phyloP scores from a whole-genome alignment of 108 stramenopile genomes.

The Fragilariopsis cylindrus region DNA sequence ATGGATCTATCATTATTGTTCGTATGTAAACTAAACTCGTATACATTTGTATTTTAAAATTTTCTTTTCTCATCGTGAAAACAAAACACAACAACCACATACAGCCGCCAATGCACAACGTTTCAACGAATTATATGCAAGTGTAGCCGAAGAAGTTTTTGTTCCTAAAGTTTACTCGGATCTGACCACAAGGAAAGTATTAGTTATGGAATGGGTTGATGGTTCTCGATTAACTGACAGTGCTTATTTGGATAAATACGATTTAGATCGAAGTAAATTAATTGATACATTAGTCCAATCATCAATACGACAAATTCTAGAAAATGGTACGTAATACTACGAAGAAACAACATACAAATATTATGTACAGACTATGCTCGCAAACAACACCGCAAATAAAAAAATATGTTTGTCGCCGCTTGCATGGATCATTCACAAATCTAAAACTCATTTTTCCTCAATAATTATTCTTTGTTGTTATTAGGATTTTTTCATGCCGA shows the following conservation, averaged over 20 bases:
- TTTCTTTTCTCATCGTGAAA: too few species aligned
- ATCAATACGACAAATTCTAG: conserved; percentile 90
- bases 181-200: conserved; percentile 86
- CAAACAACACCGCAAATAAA: too few species aligned
- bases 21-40: too few species aligned
- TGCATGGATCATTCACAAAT: conserved; percentile 27
- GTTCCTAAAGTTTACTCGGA: conserved; percentile 93
- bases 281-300: conserved; percentile 95
- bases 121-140: conserved; percentile 92
- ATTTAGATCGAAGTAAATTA: conserved; percentile 73
- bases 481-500: conserved; percentile 21
- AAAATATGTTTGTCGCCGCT: conserved; percentile 34
- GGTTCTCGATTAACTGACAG: conserved; percentile 87
- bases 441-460: neutral
- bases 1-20: neutral
- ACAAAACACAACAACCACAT: neutral
- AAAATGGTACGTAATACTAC: conserved; percentile 61
- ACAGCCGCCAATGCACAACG: conserved; percentile 91
- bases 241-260: conserved; percentile 61
- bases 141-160: conserved; percentile 79
- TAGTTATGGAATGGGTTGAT: conserved; percentile 97
- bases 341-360: too few species aligned
- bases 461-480: neutral
- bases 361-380: too few species aligned
- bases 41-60: too few species aligned